Conservation (phyloP, 441 rosid species). For the Hura crepitans region DNA sequence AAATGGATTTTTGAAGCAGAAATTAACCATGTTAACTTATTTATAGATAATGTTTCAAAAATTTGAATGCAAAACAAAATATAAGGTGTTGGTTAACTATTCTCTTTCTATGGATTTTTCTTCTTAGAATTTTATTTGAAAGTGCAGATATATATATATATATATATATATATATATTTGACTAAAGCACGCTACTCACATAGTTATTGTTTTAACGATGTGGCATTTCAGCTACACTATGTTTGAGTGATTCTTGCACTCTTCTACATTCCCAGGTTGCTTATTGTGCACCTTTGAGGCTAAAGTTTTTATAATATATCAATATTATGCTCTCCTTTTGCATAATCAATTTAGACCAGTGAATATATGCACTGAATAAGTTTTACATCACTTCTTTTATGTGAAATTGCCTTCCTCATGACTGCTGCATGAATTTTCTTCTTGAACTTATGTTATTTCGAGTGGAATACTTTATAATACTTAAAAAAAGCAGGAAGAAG, state of each 20-base stretch:
- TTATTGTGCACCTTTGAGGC: neutral
- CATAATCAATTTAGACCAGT: neutral
- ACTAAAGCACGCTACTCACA: neutral
- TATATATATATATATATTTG: neutral
- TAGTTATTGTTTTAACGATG: neutral
- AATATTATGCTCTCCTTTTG: neutral
- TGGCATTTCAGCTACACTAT: neutral
- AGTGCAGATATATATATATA: too few species aligned
- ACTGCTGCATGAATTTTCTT: too few species aligned
- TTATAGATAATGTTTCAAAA: neutral
- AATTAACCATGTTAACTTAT: neutral
- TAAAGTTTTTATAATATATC: neutral
- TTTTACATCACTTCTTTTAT: conserved; percentile 2
- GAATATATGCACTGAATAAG: neutral
- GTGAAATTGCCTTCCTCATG: neutral
- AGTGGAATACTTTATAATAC: neutral
- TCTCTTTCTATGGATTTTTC: neutral
- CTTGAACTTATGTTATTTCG: neutral
- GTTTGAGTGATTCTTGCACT: neutral
- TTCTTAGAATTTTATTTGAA: neutral
- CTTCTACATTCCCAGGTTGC: neutral
- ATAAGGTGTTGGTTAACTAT: neutral
- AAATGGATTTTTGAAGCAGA: neutral
- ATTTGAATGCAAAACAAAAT: neutral
- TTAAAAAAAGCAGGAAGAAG: conserved; percentile 46